Conservation (phyloP, 306 rosid genomes). For the Sicyos baderoa region DNA sequence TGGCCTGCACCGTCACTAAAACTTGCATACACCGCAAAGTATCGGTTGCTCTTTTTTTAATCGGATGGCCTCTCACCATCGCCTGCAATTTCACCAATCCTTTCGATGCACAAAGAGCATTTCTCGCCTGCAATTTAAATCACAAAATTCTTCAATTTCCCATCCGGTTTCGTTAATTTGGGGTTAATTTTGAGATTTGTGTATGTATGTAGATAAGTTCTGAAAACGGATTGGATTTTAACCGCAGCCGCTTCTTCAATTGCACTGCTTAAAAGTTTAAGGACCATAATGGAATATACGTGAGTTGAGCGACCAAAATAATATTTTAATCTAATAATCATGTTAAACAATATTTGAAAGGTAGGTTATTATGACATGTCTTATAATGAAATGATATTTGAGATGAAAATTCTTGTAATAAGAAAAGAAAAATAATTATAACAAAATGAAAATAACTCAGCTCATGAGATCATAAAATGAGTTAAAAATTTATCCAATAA, state of each 20-base stretch:
- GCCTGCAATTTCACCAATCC: slow-evolving; percentile 93
- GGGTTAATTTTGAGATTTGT: not conserved
- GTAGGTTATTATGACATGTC: too few relatives aligned
- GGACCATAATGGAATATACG: too few relatives aligned
- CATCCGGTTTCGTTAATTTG: not conserved
- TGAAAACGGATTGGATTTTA: slow-evolving; percentile 67
- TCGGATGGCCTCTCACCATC: slow-evolving; percentile 79
- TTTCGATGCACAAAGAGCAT: slow-evolving; percentile 70
- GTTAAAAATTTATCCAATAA: too few relatives aligned
- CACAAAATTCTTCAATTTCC: not conserved
- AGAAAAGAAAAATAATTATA: too few relatives aligned
- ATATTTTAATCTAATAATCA: too few relatives aligned
- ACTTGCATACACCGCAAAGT: slow-evolving; percentile 87
- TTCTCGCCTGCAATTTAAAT: slow-evolving; percentile 57
- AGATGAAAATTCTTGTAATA: too few relatives aligned
- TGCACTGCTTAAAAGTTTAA: too few relatives aligned
- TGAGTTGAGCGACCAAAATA: too few relatives aligned
- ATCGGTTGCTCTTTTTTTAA: slow-evolving; percentile 72
- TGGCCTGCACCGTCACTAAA: slow-evolving; percentile 74
- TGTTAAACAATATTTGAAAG: too few relatives aligned
- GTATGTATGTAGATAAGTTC: slow-evolving; percentile 65
- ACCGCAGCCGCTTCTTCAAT: slow-evolving; percentile 60
- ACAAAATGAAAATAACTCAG: too few relatives aligned
- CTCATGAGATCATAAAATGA: too few relatives aligned
- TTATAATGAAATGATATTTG: too few relatives aligned